Conservation (phyloP, 352 stramenopile species). For the Phytophthora agathidicida region DNA sequence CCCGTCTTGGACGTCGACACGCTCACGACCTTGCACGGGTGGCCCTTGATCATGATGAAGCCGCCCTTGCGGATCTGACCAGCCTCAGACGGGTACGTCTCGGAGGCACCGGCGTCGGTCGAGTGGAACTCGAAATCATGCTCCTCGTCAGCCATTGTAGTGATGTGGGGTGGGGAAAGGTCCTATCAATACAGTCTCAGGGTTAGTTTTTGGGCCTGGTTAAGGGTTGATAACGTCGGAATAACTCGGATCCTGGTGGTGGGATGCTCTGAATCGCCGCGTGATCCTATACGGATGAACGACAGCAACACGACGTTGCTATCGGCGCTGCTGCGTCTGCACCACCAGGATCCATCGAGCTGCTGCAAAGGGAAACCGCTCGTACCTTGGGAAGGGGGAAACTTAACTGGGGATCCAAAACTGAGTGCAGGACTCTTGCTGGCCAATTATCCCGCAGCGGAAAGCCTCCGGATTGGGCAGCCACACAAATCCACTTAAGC, state of each 20-base stretch:
- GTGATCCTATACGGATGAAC: too few species aligned
- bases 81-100: conserved; percentile 98
- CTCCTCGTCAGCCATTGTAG: conserved; percentile 62
- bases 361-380: not conserved
- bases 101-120: conserved; percentile 96
- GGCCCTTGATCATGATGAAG: conserved; percentile 99
- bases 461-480: conserved; percentile 12
- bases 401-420: conserved; percentile 47
- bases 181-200: too few species aligned
- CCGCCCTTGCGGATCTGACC: conserved; percentile 99
- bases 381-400: conserved; percentile 53
- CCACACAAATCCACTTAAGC: conserved; percentile 26
- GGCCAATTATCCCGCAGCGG: conserved; percentile 24
- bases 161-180: conserved; percentile 19
- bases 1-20: conserved; percentile 99
- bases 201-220: too few species aligned
- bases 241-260: conserved; percentile 11
- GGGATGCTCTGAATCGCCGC: too few species aligned
- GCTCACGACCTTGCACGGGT: conserved; percentile 98
- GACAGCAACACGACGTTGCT: not conserved
- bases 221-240: too few species aligned
- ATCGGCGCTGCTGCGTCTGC: conserved; percentile 5
- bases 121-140: conserved; percentile 92
- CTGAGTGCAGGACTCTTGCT: conserved; percentile 19
- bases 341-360: conserved; percentile 20